Percentiles rank a stretch among this genome's conserved stretches.
Conservation (phyloP, 2,329 filamentous ascomycete genomes). For the Cladosporium velox region DNA sequence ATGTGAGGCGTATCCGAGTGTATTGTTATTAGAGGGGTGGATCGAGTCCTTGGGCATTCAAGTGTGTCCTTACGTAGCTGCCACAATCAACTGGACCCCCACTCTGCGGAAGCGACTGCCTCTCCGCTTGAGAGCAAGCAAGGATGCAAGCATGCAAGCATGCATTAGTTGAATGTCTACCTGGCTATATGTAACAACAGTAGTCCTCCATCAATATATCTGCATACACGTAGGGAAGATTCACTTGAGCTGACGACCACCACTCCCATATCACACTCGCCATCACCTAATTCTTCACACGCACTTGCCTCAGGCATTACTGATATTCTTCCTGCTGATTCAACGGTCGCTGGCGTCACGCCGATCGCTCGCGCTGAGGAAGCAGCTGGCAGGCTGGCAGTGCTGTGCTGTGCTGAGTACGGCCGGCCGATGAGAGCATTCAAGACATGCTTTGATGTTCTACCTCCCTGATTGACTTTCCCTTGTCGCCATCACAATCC, state of each 20-base stretch:
- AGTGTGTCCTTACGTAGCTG: neutral
- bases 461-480: neutral
- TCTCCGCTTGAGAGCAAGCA: neutral
- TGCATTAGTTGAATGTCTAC: too few species aligned
- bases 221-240: neutral
- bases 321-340: neutral
- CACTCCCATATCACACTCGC: neutral
- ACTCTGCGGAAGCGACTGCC: neutral
- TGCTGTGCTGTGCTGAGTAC: constrained; percentile 21
- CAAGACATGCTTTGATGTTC: neutral
- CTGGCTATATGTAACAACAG: too few species aligned
- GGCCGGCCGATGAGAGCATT: neutral
- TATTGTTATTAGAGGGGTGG: neutral
- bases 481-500: neutral
- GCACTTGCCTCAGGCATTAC: neutral
- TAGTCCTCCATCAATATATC: neutral
- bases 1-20: neutral
- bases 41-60: neutral
- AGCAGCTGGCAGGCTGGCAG: neutral
- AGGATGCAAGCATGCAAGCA: too few species aligned
- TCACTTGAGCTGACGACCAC: neutral
- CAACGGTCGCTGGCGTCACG: neutral
- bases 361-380: constrained; percentile 2
- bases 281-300: neutral
- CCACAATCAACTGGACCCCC: neutral